phyloP scores from a whole-genome alignment of 371 early-diverging fungal genomes.

The Haplosporangium sp. region DNA sequence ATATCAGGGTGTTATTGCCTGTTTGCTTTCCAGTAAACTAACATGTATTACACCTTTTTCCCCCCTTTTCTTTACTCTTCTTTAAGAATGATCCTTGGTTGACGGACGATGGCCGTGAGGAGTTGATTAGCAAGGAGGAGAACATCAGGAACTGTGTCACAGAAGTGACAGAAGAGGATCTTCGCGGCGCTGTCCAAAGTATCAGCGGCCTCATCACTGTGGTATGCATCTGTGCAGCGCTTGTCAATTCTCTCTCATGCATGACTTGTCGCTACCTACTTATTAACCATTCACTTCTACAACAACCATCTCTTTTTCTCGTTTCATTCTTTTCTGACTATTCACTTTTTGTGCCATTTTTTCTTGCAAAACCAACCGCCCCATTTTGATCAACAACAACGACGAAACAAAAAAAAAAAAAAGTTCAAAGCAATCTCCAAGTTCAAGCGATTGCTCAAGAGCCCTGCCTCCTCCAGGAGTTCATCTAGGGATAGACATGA shows the following conservation, averaged over 20 bases:
- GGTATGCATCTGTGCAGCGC: slow-evolving; percentile 20
- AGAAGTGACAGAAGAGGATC: slow-evolving; percentile 88
- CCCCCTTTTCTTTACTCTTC: neutral
- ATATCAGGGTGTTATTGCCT: too few relatives aligned
- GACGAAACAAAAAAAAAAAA: neutral
- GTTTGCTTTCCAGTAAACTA: neutral
- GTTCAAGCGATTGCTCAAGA: slow-evolving; percentile 24
- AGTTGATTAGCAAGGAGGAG: slow-evolving; percentile 77
- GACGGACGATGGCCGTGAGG: slow-evolving; percentile 74
- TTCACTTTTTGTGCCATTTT: neutral
- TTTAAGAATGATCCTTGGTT: slow-evolving; percentile 86
- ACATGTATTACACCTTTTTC: neutral
- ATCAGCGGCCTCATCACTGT: slow-evolving; percentile 56
- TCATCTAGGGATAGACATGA: slow-evolving; percentile 14
- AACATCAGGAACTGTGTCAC: slow-evolving; percentile 77
- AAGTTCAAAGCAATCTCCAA: slow-evolving; percentile 32
- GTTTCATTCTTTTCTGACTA: too few relatives aligned
- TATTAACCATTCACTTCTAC: neutral
- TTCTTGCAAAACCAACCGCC: too few relatives aligned
- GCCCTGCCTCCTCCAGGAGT: slow-evolving; percentile 4
- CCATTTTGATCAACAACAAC: too few relatives aligned
- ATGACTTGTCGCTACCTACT: neutral
- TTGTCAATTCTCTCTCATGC: neutral
- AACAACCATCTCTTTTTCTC: too few relatives aligned
- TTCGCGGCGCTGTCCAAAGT: slow-evolving; percentile 80